Evolutionary conservation across 2,329 filamentous ascomycete genomes (phyloP), one percentile per base, ranked within the genome.

Genomic region (Magnaporthales sp.): DNA sequence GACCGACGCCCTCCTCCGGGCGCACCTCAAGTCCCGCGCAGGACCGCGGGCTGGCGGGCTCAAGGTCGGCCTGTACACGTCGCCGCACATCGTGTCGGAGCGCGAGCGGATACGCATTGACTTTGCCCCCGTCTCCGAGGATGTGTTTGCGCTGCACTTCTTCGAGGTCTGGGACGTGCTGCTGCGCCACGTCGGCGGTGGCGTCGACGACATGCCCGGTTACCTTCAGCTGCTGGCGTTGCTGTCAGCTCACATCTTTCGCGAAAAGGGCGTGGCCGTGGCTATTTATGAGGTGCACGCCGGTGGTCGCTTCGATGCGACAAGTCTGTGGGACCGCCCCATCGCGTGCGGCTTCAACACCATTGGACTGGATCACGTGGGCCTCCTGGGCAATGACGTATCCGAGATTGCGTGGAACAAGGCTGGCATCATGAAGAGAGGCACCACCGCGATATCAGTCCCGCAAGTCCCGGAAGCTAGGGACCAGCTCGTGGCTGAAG

Each of bases 321-420:
- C 90, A 1, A 91, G 91, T 67, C 77, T 91, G 31, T 77, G 88
- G 31, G 82, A 90, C 2, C 78, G 81, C 64, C 86, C 88, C 0
- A 78, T 84, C 0, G 88, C 81, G 0, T 81, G 84, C 0, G 89
- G 84, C 1, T 86, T 91, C 67, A 87, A 84, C 62, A 84, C 84
- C n/a, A 77, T 91, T 13, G 89, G 87, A 11, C 85, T 91, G 67
- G 56, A 60, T 27, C 89, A 92, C 71, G 82, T 89, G 38, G 80
- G 80, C 62, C 80, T 82, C 24, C 80, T 92, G 1, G 89, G 89
- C 9, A 76, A 83, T 24, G 89, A 86, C 0, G 77, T 91, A 4
- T 84, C 85, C 54, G 81, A 86, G 74, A 90, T 91, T 69, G 86
- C 89, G 1, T 91, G 89, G 89, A 88, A 91, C 75, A 91, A 91